Base-by-base conservation (phyloP, 768 basidiomycete genomes). In the Termitomyces sp. region DNA sequence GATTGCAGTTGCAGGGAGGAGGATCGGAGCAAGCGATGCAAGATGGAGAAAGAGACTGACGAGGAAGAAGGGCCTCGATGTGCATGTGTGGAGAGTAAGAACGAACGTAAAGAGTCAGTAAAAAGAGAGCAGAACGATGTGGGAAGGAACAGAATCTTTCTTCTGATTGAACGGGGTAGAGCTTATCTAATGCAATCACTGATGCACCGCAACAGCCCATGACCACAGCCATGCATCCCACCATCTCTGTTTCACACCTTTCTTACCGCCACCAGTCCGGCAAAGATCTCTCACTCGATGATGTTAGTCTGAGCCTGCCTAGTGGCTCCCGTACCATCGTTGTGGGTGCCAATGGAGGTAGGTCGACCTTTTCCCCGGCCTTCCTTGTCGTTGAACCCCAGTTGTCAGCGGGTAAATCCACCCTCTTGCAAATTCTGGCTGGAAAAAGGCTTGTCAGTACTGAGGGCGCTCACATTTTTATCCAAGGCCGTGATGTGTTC, bases 301-400 rank as follows among this genome's bases (percentile, higher is more conserved):
- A 87, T 64, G 77, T 98, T 61, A 76, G 76, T 62, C 73, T 98
- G 30, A 63, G 76, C 54, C 80, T 98, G 4, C 84, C 84, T 2
- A 75, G 72, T 18, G 96, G 93, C 1, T 88, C 88, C 2, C 80
- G 95, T 49, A 93, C 91, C 49, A 80, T 99, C 59, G 74, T 98
- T 46, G 77, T 98, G 42, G 96, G 97, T 49, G 92, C 94, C 22
- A 98, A 98, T 69, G 96, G 96, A 73, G 94, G 94, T 91, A 55
- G 59, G 84, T 45, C 65, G 44, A n/a, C 32, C 54, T 32, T 38
- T 62, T 44, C 42, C 33, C 32, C 56, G 32, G 30, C 38, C 58
- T 57, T 54, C 38, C 58, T 57, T 54, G 20, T 57, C 30, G 51
- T 57, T 55, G 56, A 67, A 50, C 63, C 63, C 18, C 35, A 6